Evolutionary conservation across 2,329 filamentous ascomycete species (phyloP), one percentile per base, ranked within the genome.

Genomic region (Trichoderma gracile): DNA sequence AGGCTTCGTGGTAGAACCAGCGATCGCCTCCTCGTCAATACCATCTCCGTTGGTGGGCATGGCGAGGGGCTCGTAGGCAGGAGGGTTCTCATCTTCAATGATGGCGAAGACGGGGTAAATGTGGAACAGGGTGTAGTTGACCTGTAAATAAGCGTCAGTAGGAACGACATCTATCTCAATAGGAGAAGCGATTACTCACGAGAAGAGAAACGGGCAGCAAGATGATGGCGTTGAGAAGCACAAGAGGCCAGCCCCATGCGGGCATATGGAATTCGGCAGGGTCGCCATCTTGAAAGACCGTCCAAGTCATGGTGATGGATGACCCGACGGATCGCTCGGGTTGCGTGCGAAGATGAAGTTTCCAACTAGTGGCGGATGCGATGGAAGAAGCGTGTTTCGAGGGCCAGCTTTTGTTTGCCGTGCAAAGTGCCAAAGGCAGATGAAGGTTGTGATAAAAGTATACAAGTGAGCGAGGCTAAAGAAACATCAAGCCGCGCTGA

Each of bases 101-200:
- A 86, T 85, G 73, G 84, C 82, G 66, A 86, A 79, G 62, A 82
- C 79, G 50, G 83, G 80, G 71, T 81, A 84, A 70, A 87, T 72
- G 63, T 75, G 74, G 60, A 77, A 73, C 56, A 86, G 72, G 10
- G 83, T 83, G 76, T 87, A 87, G 63, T 73, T 70, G 67, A 81
- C 68, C 82, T 85, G 21, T n/a, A 46, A 3, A 12, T 15, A 5
- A 46, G 14, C 19, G 40, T 62, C 46, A 62, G 47, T 43, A 23
- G n/a, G 12, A 21, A 14, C n/a, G 27, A 6, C 10, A n/a, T 15
- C 25, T 8, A 23, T 15, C 1, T 1, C 5, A 23, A 5, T 17
- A 38, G 40, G 3, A 17, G 14, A 33, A 38, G 40, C 6, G 8
- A 8, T 14, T 73, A 77, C 68, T 19, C 75, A 84, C 81, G 49